Evolutionary conservation across 495 filamentous ascomycete species (phyloP).

Genomic region (Penicillium subrubescens): DNA sequence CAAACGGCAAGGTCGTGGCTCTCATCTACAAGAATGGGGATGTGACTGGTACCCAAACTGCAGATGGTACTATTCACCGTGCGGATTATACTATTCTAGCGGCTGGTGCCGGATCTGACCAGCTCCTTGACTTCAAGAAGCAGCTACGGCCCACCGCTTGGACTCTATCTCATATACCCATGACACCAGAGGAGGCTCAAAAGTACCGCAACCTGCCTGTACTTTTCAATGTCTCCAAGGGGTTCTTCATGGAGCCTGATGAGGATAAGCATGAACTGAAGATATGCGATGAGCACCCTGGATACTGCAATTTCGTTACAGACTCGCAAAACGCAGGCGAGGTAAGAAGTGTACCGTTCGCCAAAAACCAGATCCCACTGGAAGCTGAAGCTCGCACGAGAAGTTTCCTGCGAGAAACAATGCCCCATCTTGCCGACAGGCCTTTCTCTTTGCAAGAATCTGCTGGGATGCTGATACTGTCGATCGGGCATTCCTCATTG

Average conservation of each 20-base stretch:
- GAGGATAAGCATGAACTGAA: conserved; percentile 53
- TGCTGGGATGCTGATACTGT: conserved; percentile 59
- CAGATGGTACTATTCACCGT: conserved; percentile 33
- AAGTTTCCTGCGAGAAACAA: conserved; percentile 48
- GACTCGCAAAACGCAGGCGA: conserved; percentile 23
- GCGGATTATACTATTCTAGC: conserved; percentile 48
- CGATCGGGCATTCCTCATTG: conserved; percentile 53
- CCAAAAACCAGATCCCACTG: conserved; percentile 49
- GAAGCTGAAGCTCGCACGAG: conserved; percentile 45
- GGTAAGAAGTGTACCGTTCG: conserved; percentile 46
- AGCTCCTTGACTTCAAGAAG: conserved; percentile 51
- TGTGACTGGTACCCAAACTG: conserved; percentile 40
- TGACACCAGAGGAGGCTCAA: conserved; percentile 47
- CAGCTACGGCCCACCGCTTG: conserved; percentile 57
- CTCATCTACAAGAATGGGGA: conserved; percentile 37
- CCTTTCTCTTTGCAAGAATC: conserved; percentile 50
- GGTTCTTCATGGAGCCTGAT: conserved; percentile 61
- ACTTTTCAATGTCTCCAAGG: conserved; percentile 52
- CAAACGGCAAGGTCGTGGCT: conserved; percentile 38
- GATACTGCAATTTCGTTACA: conserved; percentile 51
- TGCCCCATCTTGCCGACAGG: conserved; percentile 52
- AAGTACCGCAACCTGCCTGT: conserved; percentile 51
- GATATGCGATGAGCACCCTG: conserved; percentile 59
- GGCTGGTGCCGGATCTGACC: conserved; percentile 50
- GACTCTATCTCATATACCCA: conserved; percentile 53